These are phyloP conservation scores for Helichrysum umbraculigerum DNA, from an alignment of 129 eudicot species.

Conservation along the genomic window DNA sequence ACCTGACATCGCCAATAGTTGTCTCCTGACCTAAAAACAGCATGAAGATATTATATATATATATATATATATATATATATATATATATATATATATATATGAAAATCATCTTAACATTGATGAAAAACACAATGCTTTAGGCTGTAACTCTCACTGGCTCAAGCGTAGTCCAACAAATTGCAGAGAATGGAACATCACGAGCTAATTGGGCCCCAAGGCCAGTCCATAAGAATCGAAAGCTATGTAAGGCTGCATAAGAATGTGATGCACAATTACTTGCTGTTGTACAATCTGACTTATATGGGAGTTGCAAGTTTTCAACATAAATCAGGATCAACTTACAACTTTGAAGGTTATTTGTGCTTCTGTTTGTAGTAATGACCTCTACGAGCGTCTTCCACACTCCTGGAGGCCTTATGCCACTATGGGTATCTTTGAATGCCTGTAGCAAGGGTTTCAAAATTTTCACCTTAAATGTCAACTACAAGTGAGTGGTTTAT, in stretches of 20 bases:
- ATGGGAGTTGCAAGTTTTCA: neutral
- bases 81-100: too few relatives aligned
- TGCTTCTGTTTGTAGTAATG: constrained; percentile 42
- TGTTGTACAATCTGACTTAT: neutral
- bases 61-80: too few relatives aligned
- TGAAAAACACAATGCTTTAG: neutral
- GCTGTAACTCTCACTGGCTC: constrained; percentile 65
- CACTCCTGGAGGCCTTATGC: constrained; percentile 75
- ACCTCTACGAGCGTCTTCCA: constrained; percentile 66
- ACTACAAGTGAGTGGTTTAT: neutral
- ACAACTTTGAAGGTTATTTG: constrained; percentile 48
- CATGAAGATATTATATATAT: neutral
- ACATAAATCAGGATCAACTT: constrained; percentile 25
- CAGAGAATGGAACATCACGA: constrained; percentile 95
- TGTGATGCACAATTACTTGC: neutral
- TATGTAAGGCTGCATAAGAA: constrained; percentile 38
- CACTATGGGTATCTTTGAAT: constrained; percentile 54
- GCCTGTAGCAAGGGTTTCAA: constrained; percentile 42
- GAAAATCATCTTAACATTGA: neutral
- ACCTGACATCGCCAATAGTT: constrained; percentile 42
- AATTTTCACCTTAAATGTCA: neutral
- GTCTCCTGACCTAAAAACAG: constrained; percentile 58
- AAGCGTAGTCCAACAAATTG: constrained; percentile 92
- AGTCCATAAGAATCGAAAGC: constrained; percentile 79
- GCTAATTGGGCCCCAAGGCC: constrained; percentile 94